A percentile compares a stretch with the other conserved stretches of the same genome.
Evolutionary conservation across 1,284 basidiomycete genomes (phyloP).

Genomic region (Leccinum subrobustum): DNA sequence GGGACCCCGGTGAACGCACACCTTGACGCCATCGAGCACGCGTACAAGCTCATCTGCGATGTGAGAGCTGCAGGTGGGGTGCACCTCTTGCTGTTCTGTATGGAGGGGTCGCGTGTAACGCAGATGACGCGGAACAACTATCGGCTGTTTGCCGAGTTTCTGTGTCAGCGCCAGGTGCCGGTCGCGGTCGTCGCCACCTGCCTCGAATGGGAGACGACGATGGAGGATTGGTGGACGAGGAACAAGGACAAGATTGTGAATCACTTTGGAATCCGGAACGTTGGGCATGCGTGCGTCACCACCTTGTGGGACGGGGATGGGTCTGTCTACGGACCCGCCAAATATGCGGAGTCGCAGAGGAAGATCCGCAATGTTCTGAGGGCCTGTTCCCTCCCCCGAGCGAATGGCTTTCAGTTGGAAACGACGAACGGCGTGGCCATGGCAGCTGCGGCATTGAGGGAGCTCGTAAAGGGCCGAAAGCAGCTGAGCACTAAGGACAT

Average conservation of each 20-base stretch:
- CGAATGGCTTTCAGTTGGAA: not conserved
- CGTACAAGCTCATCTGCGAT: not conserved
- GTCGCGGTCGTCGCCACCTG: slow-evolving; percentile 3
- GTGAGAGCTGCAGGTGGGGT: not conserved
- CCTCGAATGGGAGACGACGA: slow-evolving; percentile 1
- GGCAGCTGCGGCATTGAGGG: not conserved
- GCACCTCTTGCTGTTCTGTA: slow-evolving; percentile 8
- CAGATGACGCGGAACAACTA: not conserved
- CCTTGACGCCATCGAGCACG: not conserved
- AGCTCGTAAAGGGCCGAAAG: not conserved
- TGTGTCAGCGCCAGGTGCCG: not conserved
- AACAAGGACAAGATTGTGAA: not conserved
- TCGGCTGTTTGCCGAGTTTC: slow-evolving; percentile 1
- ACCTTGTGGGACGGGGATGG: not conserved
- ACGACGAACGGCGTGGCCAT: not conserved
- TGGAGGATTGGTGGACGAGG: slow-evolving; percentile 8
- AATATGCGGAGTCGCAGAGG: slow-evolving; percentile 1
- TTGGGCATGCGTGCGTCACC: slow-evolving; percentile 2
- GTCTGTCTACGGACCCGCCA: not conserved
- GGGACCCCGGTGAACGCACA: not conserved
- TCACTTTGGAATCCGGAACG: not conserved
- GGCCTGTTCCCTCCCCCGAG: not conserved
- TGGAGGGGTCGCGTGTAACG: not conserved
- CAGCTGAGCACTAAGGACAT: not conserved
- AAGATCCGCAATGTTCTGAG: slow-evolving; percentile 4